Conservation (phyloP, 208 protist species). For the Lotmaria passim region DNA sequence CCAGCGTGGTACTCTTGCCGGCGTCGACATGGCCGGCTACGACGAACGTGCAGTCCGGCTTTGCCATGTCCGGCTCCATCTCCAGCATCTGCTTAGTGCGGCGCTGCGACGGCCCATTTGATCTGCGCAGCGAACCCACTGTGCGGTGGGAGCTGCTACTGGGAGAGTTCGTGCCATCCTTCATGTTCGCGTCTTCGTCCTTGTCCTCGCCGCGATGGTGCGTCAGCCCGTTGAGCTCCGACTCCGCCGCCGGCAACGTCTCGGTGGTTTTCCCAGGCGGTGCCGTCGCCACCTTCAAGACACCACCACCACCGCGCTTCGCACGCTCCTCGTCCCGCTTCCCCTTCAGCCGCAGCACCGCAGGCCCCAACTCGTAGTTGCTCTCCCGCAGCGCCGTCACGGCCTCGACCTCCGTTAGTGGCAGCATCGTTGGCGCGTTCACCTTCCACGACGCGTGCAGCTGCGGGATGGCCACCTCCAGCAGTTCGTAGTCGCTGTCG, state of each 20-base stretch:
- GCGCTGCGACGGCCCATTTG: conserved; percentile 32
- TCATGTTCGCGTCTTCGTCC: conserved; percentile 8
- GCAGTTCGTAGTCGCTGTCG: conserved; percentile 65
- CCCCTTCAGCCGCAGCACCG: conserved; percentile 33
- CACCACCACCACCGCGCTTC: conserved; percentile 24
- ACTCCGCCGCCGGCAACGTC: neutral
- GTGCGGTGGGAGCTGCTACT: conserved; percentile 21
- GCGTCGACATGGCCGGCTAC: conserved; percentile 89
- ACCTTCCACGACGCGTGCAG: conserved; percentile 53
- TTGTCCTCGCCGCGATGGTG: neutral
- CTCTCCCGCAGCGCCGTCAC: conserved; percentile 56
- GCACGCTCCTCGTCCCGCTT: conserved; percentile 40
- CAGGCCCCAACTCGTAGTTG: conserved; percentile 66
- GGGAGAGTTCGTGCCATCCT: conserved; percentile 15
- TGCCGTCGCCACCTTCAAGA: conserved; percentile 27
- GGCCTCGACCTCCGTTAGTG: conserved; percentile 45
- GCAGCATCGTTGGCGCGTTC: conserved; percentile 34
- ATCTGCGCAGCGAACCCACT: conserved; percentile 16
- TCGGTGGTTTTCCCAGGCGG: conserved; percentile 8
- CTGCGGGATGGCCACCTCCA: conserved; percentile 44
- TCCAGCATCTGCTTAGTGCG: conserved; percentile 38
- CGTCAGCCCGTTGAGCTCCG: neutral
- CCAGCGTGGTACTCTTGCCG: conserved; percentile 88
- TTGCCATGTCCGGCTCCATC: conserved; percentile 43
- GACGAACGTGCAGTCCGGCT: conserved; percentile 85